A percentile compares a stretch with the other conserved stretches of the same genome.
Conservation (phyloP, 768 basidiomycete species). For the Chalciporus pseudorubinellus region DNA sequence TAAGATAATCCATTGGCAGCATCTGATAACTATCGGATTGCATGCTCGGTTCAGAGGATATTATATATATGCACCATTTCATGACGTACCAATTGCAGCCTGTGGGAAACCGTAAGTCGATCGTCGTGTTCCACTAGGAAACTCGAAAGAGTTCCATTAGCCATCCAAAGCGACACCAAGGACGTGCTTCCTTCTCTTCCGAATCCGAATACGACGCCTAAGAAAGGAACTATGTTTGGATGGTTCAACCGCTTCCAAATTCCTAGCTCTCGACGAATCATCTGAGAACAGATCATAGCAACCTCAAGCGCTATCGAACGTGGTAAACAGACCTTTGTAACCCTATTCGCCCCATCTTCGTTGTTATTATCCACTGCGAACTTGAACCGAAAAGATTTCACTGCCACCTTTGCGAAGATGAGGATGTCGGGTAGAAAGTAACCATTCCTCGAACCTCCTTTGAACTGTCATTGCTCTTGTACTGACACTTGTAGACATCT, state of each 20-base stretch:
- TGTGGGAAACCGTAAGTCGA: not conserved
- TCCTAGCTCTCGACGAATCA: conserved; percentile 2
- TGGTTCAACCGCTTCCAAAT: conserved; percentile 21
- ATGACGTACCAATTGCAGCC: conserved; percentile 9
- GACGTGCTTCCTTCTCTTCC: conserved; percentile 13
- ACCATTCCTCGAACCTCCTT: not conserved
- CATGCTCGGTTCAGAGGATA: conserved; percentile 23
- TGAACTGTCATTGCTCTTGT: not conserved
- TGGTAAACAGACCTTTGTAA: not conserved
- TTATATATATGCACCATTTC: conserved; percentile 11
- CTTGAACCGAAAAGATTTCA: conserved; percentile 1
- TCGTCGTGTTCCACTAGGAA: not conserved
- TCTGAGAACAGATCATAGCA: not conserved
- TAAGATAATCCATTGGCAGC: conserved; percentile 9
- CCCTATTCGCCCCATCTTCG: not conserved
- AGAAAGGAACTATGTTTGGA: conserved; percentile 20
- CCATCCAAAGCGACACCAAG: conserved; percentile 5
- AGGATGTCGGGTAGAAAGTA: not conserved
- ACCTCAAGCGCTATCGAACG: not conserved
- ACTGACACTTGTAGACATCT: not conserved
- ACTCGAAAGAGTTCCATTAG: not conserved
- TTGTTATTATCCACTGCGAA: not conserved
- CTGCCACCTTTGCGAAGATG: no score
- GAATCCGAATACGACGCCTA: conserved; percentile 22
- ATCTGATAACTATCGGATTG: conserved; percentile 10